A percentile compares a stretch with the other conserved stretches of the same genome.
These are phyloP conservation scores for Schoenoplectus tabernaemontani DNA, from an alignment of 202 grass and related monocot genomes.

Conservation along the genomic window DNA sequence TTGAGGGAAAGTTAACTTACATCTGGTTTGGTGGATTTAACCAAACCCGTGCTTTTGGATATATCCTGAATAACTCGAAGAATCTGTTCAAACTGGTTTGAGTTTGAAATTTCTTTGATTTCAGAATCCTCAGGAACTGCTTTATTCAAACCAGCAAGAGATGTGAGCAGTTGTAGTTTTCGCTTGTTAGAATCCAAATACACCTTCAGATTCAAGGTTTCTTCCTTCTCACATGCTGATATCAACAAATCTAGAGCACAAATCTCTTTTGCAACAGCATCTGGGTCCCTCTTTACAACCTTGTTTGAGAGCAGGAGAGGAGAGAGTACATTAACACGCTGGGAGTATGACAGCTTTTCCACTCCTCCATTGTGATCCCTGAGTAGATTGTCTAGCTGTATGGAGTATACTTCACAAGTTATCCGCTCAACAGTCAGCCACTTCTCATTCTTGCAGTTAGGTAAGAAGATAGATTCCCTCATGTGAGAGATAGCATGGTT, in stretches of 20 bases:
- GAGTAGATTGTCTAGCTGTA: conserved; percentile 75
- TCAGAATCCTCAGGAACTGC: conserved; percentile 39
- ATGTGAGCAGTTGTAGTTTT: conserved; percentile 60
- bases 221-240: conserved; percentile 76
- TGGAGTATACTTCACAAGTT: conserved; percentile 72
- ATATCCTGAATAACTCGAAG: conserved; percentile 60
- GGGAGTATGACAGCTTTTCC: conserved; percentile 50
- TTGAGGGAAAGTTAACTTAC: conserved; percentile 41
- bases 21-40: conserved; percentile 44
- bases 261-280: conserved; percentile 53
- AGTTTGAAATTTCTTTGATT: conserved; percentile 43
- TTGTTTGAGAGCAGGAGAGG: conserved; percentile 75
- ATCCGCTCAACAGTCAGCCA: conserved; percentile 64
- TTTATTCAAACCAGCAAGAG: conserved; percentile 60
- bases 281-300: conserved; percentile 48
- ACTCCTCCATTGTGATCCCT: conserved; percentile 67
- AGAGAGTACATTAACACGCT: conserved; percentile 66
- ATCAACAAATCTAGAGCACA: conserved; percentile 67
- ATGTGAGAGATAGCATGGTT: conserved; percentile 53
- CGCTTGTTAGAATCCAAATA: conserved; percentile 70
- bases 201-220: conserved; percentile 53
- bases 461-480: conserved; percentile 50
- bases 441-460: conserved; percentile 57
- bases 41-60: conserved; percentile 46
- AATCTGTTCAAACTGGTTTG: conserved; percentile 52